Base-by-base conservation (phyloP, 306 rosid genomes). In the Sicyos edulis region DNA sequence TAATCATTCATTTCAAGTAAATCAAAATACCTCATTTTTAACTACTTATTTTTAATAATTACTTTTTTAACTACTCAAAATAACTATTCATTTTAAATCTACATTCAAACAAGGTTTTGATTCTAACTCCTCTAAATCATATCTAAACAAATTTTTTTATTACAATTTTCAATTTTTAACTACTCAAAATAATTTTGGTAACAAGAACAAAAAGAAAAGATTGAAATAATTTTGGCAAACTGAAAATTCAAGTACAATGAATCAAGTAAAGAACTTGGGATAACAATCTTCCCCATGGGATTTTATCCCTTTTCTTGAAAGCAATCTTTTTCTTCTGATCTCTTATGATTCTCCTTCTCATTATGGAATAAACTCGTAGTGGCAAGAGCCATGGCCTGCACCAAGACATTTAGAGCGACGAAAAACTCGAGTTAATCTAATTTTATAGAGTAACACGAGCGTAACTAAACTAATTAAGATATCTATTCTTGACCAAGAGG, bases 331-430 rank as follows among this genome's bases (percentile, higher is more conserved):
- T 29, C 13, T 60, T 17, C 52, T 42, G 10, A 64, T 17, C 70
- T 16, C 71, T 59, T 81, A 55, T 52, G 52, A 26, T 13, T 74
- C 37, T n/a, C 29, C 49, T 22, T 55, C 77, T 16, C 19, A 69
- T 83, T 78, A 85, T 45, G 89, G 86, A 59, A 68, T 70, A 78
- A 78, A 83, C 15, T 86, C 87, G 57, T 78, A 89, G 63, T 53
- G 86, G 72, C 96, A 88, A 79, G 91, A 82, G 49, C 14, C 82
- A 72, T 87, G 81, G 72, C 91, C 92, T 87, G 86, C 81, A 81
- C 13, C 45, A 14, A 73, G 72, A 71, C 45, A 77, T 17, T 64
- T 42, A 62, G 7, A 68, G 17, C 49, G 15, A 57, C 22, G 4
- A 20, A 20, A 57, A 57, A 21, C 21, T 17, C 10, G 22, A 6